These are phyloP conservation scores for Tuber umbilicatum DNA, from an alignment of 495 filamentous ascomycete species.

Conservation along the genomic window DNA sequence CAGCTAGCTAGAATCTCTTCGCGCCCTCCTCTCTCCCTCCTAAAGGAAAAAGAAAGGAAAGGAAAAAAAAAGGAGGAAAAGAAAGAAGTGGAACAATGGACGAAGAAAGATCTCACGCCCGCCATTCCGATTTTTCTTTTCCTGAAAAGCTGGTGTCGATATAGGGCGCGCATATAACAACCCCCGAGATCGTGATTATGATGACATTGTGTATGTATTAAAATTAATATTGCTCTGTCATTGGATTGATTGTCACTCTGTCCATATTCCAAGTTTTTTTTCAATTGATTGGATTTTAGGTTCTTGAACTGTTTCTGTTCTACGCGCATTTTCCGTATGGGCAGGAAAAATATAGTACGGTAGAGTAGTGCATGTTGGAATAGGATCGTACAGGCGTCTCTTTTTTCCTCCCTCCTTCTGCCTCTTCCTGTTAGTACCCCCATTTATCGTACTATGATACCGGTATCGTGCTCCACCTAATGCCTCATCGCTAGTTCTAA, in stretches of 20 bases:
- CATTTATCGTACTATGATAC: not conserved
- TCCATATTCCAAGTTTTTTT: not conserved
- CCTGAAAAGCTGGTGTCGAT: not conserved
- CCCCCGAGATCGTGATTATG: not conserved
- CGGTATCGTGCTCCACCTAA: not conserved
- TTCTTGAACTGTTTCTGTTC: not conserved
- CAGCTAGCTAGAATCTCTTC: not conserved
- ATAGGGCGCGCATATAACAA: not conserved
- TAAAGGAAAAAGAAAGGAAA: not conserved
- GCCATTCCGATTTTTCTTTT: not conserved
- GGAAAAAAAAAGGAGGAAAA: not conserved
- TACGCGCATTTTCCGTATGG: not conserved
- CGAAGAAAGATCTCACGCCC: not conserved
- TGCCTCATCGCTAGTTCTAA: not conserved
- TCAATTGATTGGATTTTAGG: not conserved
- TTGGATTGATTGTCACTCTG: not conserved
- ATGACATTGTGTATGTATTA: not conserved
- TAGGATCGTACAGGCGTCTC: not conserved
- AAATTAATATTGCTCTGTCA: not conserved
- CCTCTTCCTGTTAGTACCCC: not conserved
- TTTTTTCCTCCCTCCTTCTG: not conserved
- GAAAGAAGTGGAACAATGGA: not conserved
- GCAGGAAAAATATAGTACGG: not conserved
- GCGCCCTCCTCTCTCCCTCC: not conserved
- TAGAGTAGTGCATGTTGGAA: not conserved